These are phyloP conservation scores for Eucalyptus coolabah DNA, from an alignment of 345 rosid species.

Conservation along the genomic window DNA sequence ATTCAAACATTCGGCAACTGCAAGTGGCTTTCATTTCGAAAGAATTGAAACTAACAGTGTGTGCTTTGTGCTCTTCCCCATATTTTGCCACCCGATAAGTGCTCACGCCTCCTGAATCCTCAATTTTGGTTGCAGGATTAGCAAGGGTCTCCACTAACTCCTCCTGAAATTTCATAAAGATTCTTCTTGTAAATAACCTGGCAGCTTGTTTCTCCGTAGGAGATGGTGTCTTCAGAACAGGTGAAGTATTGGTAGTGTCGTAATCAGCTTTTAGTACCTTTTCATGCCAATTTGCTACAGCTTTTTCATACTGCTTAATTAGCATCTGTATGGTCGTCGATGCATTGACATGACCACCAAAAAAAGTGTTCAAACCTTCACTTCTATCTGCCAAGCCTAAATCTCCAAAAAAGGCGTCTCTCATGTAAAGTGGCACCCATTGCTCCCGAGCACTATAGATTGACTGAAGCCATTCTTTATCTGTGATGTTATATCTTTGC, in stretches of 20 bases:
- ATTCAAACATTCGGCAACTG: constrained; percentile 84
- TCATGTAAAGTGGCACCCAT: constrained; percentile 64
- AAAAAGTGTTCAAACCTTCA: constrained; percentile 26
- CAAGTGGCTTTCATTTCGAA: constrained; percentile 62
- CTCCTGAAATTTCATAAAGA: constrained; percentile 66
- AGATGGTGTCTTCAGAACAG: constrained; percentile 59
- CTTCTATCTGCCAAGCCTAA: constrained; percentile 14
- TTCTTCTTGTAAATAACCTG: constrained; percentile 42
- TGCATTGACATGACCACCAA: constrained; percentile 49
- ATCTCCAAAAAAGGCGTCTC: constrained; percentile 62
- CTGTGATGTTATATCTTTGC: constrained; percentile 36
- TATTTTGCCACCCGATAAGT: constrained; percentile 61
- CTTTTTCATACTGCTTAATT: constrained; percentile 55
- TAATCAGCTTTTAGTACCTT: constrained; percentile 71
- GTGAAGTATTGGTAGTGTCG: constrained; percentile 40
- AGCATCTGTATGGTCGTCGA: constrained; percentile 43
- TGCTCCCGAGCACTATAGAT: constrained; percentile 51
- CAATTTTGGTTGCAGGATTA: constrained; percentile 47
- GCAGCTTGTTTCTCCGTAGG: constrained; percentile 87
- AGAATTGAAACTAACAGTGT: constrained; percentile 45
- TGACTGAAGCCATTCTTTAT: constrained; percentile 58
- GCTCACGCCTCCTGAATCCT: constrained; percentile 34
- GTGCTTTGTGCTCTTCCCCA: constrained; percentile 53
- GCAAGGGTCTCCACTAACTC: constrained; percentile 72
- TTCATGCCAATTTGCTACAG: constrained; percentile 52